A percentile compares a stretch with the other conserved stretches of the same genome.
Conservation (phyloP, 2,329 filamentous ascomycete genomes). For the Aspergillus calidoustus region DNA sequence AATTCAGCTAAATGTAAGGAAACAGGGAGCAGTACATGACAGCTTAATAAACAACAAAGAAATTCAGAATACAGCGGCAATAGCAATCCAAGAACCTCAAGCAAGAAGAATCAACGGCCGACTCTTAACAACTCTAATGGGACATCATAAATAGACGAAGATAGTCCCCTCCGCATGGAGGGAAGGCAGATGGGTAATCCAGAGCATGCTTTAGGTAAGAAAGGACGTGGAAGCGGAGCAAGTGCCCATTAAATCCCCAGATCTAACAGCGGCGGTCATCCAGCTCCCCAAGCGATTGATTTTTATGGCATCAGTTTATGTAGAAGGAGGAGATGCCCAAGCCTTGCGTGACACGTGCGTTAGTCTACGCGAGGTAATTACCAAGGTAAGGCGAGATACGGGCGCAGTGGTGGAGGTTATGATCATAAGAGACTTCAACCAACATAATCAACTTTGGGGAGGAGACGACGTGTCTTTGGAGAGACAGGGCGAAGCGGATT, state of each 20-base stretch:
- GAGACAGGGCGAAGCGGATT: conserved; percentile 43
- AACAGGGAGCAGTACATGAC: conserved; percentile 23
- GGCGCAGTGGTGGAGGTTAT: too few species aligned
- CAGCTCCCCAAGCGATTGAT: conserved; percentile 16
- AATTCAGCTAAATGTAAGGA: too few species aligned
- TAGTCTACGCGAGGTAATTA: too few species aligned
- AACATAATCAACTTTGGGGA: conserved; percentile 34
- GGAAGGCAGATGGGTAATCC: conserved; percentile 29
- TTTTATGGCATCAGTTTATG: conserved; percentile 33
- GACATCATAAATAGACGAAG: conserved; percentile 30
- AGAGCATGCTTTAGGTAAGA: conserved; percentile 34
- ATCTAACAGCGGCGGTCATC: too few species aligned
- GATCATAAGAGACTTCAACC: conserved; percentile 32
- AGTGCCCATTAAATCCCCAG: conserved; percentile 19
- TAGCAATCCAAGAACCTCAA: conserved; percentile 21
- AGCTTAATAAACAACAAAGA: conserved; percentile 26
- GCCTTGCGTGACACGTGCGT: conserved; percentile 18
- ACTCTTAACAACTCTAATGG: conserved; percentile 26
- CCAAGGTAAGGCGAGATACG: too few species aligned
- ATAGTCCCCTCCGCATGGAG: conserved; percentile 24
- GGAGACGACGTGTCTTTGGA: conserved; percentile 35
- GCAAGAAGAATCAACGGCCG: conserved; percentile 25
- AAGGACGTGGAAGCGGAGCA: conserved; percentile 31
- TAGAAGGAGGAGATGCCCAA: conserved; percentile 23
- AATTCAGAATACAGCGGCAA: background rate